phyloP scores from a whole-genome alignment of 257 asterid genomes.

The Anisodus acutangulus region DNA sequence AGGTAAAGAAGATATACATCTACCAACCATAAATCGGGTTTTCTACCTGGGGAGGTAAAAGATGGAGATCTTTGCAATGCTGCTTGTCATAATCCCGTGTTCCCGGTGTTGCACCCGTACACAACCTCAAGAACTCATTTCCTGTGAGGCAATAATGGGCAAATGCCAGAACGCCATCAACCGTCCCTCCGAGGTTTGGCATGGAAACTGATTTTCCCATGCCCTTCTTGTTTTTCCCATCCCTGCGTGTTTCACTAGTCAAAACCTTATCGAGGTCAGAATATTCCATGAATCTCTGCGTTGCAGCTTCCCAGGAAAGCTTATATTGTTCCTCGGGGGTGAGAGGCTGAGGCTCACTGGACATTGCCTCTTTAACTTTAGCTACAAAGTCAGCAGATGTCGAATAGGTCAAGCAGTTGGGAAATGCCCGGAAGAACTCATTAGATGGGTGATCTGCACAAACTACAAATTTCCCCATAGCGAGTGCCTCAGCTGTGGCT shows the following conservation, averaged over 20 bases:
- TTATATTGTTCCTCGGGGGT: slow-evolving; percentile 76
- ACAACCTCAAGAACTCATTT: slow-evolving; percentile 77
- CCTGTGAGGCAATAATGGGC: slow-evolving; percentile 93
- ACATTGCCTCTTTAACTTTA: slow-evolving; percentile 93
- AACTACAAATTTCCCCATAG: slow-evolving; percentile 97
- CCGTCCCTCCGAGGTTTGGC: slow-evolving; percentile 69
- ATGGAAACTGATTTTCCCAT: slow-evolving; percentile 67
- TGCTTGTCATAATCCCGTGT: slow-evolving; percentile 73
- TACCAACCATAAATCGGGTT: slow-evolving; percentile 95
- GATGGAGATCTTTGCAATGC: slow-evolving; percentile 77
- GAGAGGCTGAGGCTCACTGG: slow-evolving; percentile 80
- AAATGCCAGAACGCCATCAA: slow-evolving; percentile 87
- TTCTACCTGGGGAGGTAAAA: slow-evolving; percentile 83
- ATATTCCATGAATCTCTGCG: slow-evolving; percentile 83
- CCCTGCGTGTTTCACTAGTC: slow-evolving; percentile 36
- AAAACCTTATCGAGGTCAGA: slow-evolving; percentile 81
- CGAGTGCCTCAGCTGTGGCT: slow-evolving; percentile 99
- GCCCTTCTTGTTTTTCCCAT: slow-evolving; percentile 38
- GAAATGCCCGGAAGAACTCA: slow-evolving; percentile 89
- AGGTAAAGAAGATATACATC: neutral
- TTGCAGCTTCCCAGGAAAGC: slow-evolving; percentile 99
- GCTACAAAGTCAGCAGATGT: slow-evolving; percentile 86
- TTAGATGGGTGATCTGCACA: slow-evolving; percentile 98
- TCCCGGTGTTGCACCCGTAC: slow-evolving; percentile 87
- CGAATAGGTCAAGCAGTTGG: slow-evolving; percentile 88